Base-by-base conservation (phyloP, 768 basidiomycete species). In the Mycena chlorophos region DNA sequence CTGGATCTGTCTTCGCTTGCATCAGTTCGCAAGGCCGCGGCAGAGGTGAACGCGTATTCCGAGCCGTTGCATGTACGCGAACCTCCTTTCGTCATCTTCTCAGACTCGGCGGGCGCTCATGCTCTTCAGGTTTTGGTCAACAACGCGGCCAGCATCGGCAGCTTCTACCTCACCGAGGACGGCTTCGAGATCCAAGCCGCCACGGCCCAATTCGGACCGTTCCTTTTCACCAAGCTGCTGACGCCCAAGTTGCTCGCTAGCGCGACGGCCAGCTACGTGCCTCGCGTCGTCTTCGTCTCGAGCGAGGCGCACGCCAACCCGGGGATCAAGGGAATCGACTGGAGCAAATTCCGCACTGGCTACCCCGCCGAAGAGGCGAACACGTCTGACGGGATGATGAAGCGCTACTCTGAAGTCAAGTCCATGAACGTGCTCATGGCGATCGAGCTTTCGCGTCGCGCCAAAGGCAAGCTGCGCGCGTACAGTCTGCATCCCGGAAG, bases 141-240 rank as follows among this genome's bases (percentile, higher is more conserved):
- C 26, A 46, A 46, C 26, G 45, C 45, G 12, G 45, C 45, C 23
- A 46, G 8, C 6, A 46, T 13, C 6, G 45, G 45, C 5, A 12
- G 4, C 16, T 46, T 42, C 45, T 34, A 14, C 3, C 17, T 54
- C 28, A 54, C 52, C 23, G 31, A 23, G 25, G 52, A 54, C 22
- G 17, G 13, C 12, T 17, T 54, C 27, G 52, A 54, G 43, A 38
- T 16, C 20, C 52, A 54, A 10, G 12, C 47, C 4, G 52, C 52
- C 2, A 54, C 52, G n/a, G 52, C 30, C 20, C 42, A 53, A 6
- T 29, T 53, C 5, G 52, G 52, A 4, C 40, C 52, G 20, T 53
- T 53, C 52, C 43, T 54, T 22, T 26, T 54, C 29, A 54, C 52
- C 3, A 54, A 54, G 30, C 52, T 54, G 25, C 43, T 54, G 12